Conservation (phyloP, 768 basidiomycete species). For the Lactarius deliciosus region DNA sequence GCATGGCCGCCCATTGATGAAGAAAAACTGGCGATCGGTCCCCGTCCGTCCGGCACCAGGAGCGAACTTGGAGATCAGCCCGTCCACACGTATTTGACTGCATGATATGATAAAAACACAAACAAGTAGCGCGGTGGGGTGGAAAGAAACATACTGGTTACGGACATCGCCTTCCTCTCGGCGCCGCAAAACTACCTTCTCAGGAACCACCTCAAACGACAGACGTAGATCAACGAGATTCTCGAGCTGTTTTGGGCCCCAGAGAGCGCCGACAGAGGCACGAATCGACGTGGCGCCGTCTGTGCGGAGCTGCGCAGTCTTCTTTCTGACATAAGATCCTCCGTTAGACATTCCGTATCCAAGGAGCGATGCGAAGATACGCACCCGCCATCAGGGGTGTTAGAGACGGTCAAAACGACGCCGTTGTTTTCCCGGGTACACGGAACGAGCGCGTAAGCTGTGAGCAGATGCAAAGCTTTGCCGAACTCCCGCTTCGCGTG, state of each 20-base stretch:
- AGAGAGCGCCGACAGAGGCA: conserved; percentile 69
- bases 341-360: conserved; percentile 1
- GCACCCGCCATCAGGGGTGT: conserved; percentile 69
- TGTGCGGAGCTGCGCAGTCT: conserved; percentile 69
- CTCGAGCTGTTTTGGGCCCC: conserved; percentile 81
- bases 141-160: conserved; percentile 13
- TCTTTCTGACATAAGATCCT: conserved; percentile 44
- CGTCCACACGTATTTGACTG: conserved; percentile 57
- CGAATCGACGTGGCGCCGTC: conserved; percentile 62
- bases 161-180: conserved; percentile 35
- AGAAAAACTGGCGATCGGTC: conserved; percentile 89
- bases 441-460: conserved; percentile 88
- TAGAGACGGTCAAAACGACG: conserved; percentile 72
- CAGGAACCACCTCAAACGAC: conserved; percentile 64
- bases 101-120: conserved; percentile 22
- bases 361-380: conserved; percentile 30
- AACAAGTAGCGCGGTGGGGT: background rate
- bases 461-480: conserved; percentile 78
- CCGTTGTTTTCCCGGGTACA: conserved; percentile 57
- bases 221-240: conserved; percentile 74
- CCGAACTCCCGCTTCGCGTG: conserved; percentile 87
- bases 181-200: conserved; percentile 49
- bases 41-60: conserved; percentile 73
- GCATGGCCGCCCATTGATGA: conserved; percentile 89
- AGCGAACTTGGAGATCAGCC: conserved; percentile 81